Conservation (phyloP, 208 protist species). For the Acanthamoeba healyi region DNA sequence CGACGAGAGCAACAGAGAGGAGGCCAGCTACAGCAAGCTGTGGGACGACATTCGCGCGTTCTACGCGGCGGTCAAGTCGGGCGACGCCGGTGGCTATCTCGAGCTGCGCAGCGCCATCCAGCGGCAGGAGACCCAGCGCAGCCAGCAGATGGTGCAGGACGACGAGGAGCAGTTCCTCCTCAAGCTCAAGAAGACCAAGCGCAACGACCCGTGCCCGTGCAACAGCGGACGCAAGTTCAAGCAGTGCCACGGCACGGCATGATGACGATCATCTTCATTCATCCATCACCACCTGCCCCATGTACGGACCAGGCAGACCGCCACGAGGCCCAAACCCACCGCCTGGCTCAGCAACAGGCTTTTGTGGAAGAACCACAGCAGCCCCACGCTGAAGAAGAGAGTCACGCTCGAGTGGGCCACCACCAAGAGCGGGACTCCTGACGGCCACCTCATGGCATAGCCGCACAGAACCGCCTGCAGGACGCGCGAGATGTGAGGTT, state of each 20-base stretch:
- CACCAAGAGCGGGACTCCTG: too few species aligned
- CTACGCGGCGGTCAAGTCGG: constrained; percentile 8
- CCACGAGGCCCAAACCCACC: too few species aligned
- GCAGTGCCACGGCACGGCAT: constrained; percentile 50
- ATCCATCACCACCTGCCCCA: too few species aligned
- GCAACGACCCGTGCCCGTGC: constrained; percentile 82
- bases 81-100: neutral
- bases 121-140: neutral
- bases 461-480: too few species aligned
- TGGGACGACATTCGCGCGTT: constrained; percentile 59
- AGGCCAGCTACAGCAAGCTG: constrained; percentile 61
- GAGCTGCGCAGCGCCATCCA: constrained; percentile 8
- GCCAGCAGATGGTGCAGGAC: neutral
- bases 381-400: too few species aligned
- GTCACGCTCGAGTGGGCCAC: too few species aligned
- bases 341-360: too few species aligned
- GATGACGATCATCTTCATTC: too few species aligned
- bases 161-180: neutral
- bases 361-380: too few species aligned
- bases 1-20: constrained; percentile 67
- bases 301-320: too few species aligned
- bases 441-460: too few species aligned
- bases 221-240: constrained; percentile 82
- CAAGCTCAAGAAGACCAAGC: constrained; percentile 59
- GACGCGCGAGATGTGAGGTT: too few species aligned